phyloP scores from a whole-genome alignment of 73 alveolate species.

The Uronychia binucleata region DNA sequence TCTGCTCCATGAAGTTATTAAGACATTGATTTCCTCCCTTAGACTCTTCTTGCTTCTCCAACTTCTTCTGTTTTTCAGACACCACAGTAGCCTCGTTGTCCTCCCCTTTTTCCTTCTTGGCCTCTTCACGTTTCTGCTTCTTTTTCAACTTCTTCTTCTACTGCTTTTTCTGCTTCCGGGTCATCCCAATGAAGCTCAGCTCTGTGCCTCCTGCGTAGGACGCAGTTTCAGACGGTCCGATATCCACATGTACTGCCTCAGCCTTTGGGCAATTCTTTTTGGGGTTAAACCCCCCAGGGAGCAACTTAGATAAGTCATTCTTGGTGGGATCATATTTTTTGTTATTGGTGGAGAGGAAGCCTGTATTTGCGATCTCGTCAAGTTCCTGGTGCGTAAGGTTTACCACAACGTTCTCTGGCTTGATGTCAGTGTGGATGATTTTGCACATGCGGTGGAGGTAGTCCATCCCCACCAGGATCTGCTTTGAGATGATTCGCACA shows the following conservation, averaged over 20 bases:
- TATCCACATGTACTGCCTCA: not conserved
- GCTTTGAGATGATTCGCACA: slow-evolving; percentile 81
- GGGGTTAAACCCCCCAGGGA: not conserved
- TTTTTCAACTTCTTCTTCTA: slow-evolving; percentile 29
- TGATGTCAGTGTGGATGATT: slow-evolving; percentile 93
- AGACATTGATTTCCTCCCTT: not conserved
- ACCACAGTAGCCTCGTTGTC: slow-evolving; percentile 25
- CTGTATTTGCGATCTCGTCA: slow-evolving; percentile 71
- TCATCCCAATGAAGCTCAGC: not conserved
- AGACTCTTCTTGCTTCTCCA: not conserved
- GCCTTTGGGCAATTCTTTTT: not conserved
- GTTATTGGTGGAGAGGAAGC: slow-evolving; percentile 48
- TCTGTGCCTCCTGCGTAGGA: not conserved
- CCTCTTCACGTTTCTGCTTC: slow-evolving; percentile 43
- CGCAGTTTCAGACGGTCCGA: not conserved
- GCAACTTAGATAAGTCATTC: not conserved
- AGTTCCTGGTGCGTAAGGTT: slow-evolving; percentile 75
- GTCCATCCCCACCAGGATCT: slow-evolving; percentile 95
- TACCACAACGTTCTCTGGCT: slow-evolving; percentile 86
- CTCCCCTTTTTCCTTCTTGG: slow-evolving; percentile 58
- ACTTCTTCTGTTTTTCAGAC: not conserved
- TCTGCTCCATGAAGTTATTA: not conserved
- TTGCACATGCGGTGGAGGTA: slow-evolving; percentile 95
- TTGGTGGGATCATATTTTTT: slow-evolving; percentile 2
- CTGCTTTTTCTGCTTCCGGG: not conserved